A percentile compares a stretch with the other conserved stretches of the same genome.
Evolutionary conservation across 768 basidiomycete species (phyloP).

Genomic region (Lactifluus rugatus): DNA sequence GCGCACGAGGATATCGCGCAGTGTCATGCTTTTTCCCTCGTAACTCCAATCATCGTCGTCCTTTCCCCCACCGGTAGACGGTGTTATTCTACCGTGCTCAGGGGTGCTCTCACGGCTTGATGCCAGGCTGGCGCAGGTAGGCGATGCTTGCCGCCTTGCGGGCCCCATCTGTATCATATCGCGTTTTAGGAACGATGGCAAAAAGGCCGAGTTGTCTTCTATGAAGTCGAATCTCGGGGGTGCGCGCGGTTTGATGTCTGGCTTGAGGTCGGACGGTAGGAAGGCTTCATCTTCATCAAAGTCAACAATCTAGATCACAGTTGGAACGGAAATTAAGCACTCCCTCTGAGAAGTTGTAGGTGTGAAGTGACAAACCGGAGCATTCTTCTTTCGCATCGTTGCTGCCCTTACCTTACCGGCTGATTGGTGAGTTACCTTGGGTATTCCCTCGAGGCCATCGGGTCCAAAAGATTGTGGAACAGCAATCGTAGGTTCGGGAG

Average conservation of each 20-base stretch:
- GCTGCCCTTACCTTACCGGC: not conserved
- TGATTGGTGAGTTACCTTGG: conserved; percentile 1
- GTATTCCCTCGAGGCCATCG: conserved; percentile 9
- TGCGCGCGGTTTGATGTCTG: conserved; percentile 8
- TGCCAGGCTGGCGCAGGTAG: conserved; percentile 4
- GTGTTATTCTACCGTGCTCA: conserved; percentile 6
- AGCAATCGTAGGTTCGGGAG: not conserved
- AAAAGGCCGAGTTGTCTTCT: conserved; percentile 13
- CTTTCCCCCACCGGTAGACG: conserved; percentile 1
- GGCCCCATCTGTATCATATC: conserved; percentile 10
- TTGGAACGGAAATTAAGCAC: conserved; percentile 15
- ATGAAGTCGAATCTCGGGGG: conserved; percentile 13
- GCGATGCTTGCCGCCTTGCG: conserved; percentile 1
- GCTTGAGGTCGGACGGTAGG: conserved; percentile 15
- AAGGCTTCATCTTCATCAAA: conserved; percentile 16
- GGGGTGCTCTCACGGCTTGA: conserved; percentile 16
- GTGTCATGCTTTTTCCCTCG: conserved; percentile 39
- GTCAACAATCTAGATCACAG: conserved; percentile 14
- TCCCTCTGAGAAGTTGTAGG: not conserved
- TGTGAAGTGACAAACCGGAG: conserved; percentile 6
- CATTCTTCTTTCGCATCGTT: conserved; percentile 5
- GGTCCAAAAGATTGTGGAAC: not conserved
- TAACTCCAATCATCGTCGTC: conserved; percentile 27
- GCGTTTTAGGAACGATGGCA: conserved; percentile 16
- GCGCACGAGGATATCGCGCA: conserved; percentile 37